Percentiles rank a stretch among this genome's conserved stretches.
Conservation (phyloP, 495 filamentous ascomycete species). For the Tirmania nivea region DNA sequence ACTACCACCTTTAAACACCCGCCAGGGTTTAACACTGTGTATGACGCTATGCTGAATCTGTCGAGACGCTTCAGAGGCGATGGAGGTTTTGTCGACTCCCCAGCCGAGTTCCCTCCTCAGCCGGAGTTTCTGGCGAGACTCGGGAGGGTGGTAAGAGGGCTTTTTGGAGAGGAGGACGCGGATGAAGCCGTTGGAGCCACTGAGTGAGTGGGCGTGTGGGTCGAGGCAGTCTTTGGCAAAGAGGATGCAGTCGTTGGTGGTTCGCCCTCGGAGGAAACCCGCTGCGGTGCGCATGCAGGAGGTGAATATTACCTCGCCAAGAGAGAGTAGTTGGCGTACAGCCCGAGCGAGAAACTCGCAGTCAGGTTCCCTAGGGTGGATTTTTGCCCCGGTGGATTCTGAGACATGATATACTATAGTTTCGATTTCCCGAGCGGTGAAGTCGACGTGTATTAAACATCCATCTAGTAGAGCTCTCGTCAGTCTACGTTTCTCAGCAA, state of each 20-base stretch:
- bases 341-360: no score
- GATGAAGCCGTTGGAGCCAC: no score
- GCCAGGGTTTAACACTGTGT: conserved; percentile 3
- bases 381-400: background rate
- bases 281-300: no score
- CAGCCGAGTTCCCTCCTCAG: background rate
- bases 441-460: conserved; percentile 7
- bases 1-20: conserved; percentile 9
- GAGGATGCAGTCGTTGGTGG: no score
- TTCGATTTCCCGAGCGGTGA: conserved; percentile 6
- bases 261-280: no score
- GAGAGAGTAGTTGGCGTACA: no score
- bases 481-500: background rate
- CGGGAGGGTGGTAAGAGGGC: no score
- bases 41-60: background rate
- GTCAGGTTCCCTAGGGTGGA: no score
- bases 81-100: background rate
- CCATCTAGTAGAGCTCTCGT: conserved; percentile 1
- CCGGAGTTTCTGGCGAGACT: background rate
- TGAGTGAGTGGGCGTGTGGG: conserved; percentile 1
- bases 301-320: no score
- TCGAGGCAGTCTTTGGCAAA: background rate
- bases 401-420: background rate
- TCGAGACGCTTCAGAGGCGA: background rate
- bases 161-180: no score